Evolutionary conservation across 345 rosid genomes (phyloP).

Genomic region (Mallotus nudiflorus): DNA sequence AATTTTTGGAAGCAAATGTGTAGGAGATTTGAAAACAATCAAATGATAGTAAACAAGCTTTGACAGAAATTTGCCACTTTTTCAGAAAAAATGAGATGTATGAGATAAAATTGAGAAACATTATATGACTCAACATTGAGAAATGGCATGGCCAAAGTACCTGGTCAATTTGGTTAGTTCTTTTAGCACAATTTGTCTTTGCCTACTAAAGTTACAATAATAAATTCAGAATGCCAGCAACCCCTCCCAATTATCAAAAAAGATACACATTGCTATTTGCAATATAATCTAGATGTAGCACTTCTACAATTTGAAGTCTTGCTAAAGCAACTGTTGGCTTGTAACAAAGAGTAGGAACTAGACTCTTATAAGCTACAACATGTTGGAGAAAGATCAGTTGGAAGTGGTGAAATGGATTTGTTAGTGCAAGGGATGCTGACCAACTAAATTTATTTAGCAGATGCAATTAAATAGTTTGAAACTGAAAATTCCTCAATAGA

Average conservation of each 20-base stretch:
- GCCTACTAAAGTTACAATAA: neutral
- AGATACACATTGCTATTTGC: neutral
- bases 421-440: neutral
- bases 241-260: neutral
- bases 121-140: neutral
- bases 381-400: neutral
- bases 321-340: neutral
- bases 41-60: neutral
- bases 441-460: no score
- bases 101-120: neutral
- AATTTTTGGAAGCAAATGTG: neutral
- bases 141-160: neutral
- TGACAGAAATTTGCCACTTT: neutral
- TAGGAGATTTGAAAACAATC: neutral
- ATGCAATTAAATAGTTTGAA: neutral
- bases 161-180: neutral
- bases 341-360: no score
- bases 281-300: neutral
- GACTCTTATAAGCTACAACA: neutral
- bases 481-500: neutral
- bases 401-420: neutral
- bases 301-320: neutral
- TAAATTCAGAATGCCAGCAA: neutral
- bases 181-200: neutral
- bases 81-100: neutral